phyloP scores from a whole-genome alignment of 768 basidiomycete genomes.

The Xerocomus spinulosus region DNA sequence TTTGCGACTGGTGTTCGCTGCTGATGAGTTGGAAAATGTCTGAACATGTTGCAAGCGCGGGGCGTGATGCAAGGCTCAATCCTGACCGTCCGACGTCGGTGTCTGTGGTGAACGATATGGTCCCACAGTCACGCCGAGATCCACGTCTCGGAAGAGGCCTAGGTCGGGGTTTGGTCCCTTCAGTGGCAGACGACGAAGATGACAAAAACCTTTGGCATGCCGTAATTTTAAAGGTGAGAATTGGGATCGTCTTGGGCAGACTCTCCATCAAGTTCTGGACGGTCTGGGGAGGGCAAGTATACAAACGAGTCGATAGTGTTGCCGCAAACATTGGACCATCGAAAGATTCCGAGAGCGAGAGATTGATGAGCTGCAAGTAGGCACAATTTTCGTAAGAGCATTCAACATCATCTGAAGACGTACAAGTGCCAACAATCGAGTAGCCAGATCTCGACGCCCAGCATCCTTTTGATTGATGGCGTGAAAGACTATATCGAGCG shows the following conservation, averaged over 20 bases:
- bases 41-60: conserved; percentile 17
- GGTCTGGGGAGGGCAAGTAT: conserved; percentile 26
- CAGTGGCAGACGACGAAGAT: conserved; percentile 16
- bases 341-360: conserved; percentile 35
- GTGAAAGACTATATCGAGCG: conserved; percentile 44
- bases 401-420: conserved; percentile 3
- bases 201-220: conserved; percentile 40
- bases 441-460: conserved; percentile 31
- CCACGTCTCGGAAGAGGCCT: conserved; percentile 32
- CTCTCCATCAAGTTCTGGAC: conserved; percentile 35
- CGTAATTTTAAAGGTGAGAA: conserved; percentile 39
- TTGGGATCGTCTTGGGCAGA: conserved; percentile 33
- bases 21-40: conserved; percentile 29
- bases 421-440: conserved; percentile 33
- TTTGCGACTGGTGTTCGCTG: conserved; percentile 9
- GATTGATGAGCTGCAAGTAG: conserved; percentile 36
- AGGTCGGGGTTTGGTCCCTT: conserved; percentile 25
- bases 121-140: conserved; percentile 7
- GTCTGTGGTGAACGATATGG: conserved; percentile 5
- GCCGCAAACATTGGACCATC: conserved; percentile 36
- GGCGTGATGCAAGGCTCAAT: conserved; percentile 23
- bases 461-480: conserved; percentile 32
- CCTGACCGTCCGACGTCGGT: conserved; percentile 14
- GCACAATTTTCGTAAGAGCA: background rate
- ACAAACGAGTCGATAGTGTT: conserved; percentile 34